phyloP scores from a whole-genome alignment of 2,329 filamentous ascomycete genomes.

The Phialocephala sp. region DNA sequence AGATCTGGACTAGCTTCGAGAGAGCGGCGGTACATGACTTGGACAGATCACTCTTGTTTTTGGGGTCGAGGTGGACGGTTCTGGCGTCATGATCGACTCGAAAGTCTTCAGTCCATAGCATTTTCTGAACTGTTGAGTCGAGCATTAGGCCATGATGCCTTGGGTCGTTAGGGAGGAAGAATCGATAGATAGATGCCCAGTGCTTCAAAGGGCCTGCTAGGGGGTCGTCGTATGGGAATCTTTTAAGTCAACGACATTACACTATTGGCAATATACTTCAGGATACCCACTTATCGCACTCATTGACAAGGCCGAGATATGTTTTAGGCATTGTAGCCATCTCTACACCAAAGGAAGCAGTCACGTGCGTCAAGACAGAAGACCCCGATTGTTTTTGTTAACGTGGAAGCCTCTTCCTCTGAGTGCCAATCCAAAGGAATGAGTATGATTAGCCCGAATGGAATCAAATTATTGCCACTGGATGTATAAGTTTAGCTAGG shows the following conservation, averaged over 20 bases:
- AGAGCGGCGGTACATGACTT: slow-evolving; percentile 48
- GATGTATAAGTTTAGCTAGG: too few relatives aligned
- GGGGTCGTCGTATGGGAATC: slow-evolving; percentile 29
- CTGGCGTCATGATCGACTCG: slow-evolving; percentile 42
- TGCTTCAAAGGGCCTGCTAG: slow-evolving; percentile 20
- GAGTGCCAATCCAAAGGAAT: not conserved
- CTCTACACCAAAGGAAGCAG: not conserved
- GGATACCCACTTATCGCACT: slow-evolving; percentile 50
- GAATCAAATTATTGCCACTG: too few relatives aligned
- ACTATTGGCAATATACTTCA: too few relatives aligned
- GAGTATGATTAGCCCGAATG: not conserved
- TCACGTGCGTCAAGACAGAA: not conserved
- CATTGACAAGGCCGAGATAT: slow-evolving; percentile 48
- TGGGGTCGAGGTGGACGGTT: slow-evolving; percentile 43
- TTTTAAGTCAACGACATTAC: not conserved
- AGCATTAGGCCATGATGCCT: slow-evolving; percentile 58
- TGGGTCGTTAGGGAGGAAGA: slow-evolving; percentile 52
- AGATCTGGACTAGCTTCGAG: slow-evolving; percentile 47
- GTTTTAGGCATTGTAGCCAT: slow-evolving; percentile 31
- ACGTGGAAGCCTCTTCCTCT: not conserved
- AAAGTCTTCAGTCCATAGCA: slow-evolving; percentile 54
- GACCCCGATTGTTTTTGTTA: not conserved
- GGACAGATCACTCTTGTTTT: slow-evolving; percentile 38
- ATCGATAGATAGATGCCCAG: slow-evolving; percentile 47
- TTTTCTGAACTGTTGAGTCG: slow-evolving; percentile 50